Evolutionary conservation across 2,329 filamentous ascomycete species (phyloP), one percentile per base, ranked within the genome.

Genomic region (Colletotrichum endophyticum): DNA sequence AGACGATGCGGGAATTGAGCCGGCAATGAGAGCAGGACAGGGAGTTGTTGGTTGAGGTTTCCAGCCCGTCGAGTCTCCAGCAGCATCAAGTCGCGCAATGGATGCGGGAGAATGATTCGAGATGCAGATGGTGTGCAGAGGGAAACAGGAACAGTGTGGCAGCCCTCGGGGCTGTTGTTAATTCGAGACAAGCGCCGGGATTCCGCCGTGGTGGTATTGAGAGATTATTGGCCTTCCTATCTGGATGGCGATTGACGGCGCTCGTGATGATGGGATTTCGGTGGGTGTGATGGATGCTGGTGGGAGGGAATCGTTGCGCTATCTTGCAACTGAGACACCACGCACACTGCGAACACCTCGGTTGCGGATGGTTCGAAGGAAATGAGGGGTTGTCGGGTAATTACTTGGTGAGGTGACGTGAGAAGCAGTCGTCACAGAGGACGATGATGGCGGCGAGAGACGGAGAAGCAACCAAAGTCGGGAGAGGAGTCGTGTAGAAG

Each of bases 211-310:
- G 70, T 77, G 76, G 73, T 73, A 77, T 77, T 70, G 76, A 53
- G 66, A 73, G 67, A 74, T 71, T 74, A 73, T 73, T 73, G 72
- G 77, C 77, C 77, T 78, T 78, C 77, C 77, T 78, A 64, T 76
- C 75, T 72, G 16, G 75, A 78, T 53, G 22, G 67, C 49, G 75
- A 62, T 70, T 75, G 44, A 69, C 53, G 64, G 59, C 32, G 72
- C 77, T 76, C 77, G 77, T 78, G 77, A 77, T 75, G 75, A 73
- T 72, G 64, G 44, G 64, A 34, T 53, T 59, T 61, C 57, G 64
- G 70, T 64, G 73, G 73, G 70, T 73, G 70, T 73, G 57, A 44
- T 69, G 70, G 57, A 36, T 49, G 28, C 59, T 70, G 72, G 49
- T 59, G 22, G 70, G 56, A 22, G 76, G 36, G 19, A 61, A 62